These are phyloP conservation scores for Vitis hybrid DNA, from an alignment of 177 flowering plant species.

Conservation along the genomic window DNA sequence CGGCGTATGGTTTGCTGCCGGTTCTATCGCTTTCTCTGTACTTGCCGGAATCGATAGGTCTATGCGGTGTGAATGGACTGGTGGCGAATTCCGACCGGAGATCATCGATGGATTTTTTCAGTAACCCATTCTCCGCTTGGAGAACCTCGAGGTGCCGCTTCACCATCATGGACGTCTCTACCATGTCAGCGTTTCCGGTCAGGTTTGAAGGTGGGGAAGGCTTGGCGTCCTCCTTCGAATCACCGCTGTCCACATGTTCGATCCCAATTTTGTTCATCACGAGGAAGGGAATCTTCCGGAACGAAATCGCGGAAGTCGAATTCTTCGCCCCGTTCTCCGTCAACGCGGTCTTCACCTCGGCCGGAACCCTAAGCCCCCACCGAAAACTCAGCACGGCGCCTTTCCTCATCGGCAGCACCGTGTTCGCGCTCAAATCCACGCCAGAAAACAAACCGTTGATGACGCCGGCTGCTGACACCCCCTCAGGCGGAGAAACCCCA, in stretches of 20 bases:
- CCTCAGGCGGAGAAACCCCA: conserved; percentile 10
- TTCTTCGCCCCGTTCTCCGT: conserved; percentile 13
- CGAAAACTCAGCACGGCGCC: conserved; percentile 53
- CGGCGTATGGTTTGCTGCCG: conserved; percentile 10
- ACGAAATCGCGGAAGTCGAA: conserved; percentile 34
- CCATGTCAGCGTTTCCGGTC: conserved; percentile 26
- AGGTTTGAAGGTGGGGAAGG: background rate
- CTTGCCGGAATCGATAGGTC: conserved; percentile 13
- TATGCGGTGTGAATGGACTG: background rate
- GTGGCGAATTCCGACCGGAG: conserved; percentile 43
- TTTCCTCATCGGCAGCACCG: conserved; percentile 53
- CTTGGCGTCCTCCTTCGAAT: conserved; percentile 17
- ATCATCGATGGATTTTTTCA: conserved; percentile 70
- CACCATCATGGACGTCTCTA: conserved; percentile 40
- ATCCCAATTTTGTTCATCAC: conserved; percentile 77
- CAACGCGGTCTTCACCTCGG: conserved; percentile 22
- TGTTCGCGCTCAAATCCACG: conserved; percentile 59
- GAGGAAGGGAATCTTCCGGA: conserved; percentile 52
- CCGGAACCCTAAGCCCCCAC: conserved; percentile 73
- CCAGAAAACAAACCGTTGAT: conserved; percentile 38
- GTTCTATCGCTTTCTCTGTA: conserved; percentile 13
- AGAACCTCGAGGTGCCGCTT: conserved; percentile 61
- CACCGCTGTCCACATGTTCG: conserved; percentile 56
- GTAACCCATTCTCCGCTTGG: conserved; percentile 53
- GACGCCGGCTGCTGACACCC: conserved; percentile 9